phyloP scores from a whole-genome alignment of 2,329 filamentous ascomycete genomes.

The Fusarium begoniae region DNA sequence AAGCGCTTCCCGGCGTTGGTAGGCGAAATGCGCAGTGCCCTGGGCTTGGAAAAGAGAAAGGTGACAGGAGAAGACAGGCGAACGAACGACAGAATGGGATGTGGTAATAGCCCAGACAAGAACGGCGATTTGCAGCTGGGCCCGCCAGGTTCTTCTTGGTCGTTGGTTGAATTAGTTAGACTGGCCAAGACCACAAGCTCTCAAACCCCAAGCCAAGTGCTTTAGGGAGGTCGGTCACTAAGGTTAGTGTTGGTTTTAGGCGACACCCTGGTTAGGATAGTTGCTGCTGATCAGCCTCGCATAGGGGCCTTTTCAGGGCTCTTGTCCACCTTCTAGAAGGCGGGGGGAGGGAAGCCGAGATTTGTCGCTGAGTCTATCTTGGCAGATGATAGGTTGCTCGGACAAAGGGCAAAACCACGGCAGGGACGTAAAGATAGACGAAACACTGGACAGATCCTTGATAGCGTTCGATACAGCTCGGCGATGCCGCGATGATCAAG shows the following conservation, averaged over 20 bases:
- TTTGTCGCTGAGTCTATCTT: constrained; percentile 24
- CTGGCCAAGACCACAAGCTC: constrained; percentile 6
- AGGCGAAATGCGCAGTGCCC: constrained; percentile 20
- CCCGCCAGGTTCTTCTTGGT: constrained; percentile 9
- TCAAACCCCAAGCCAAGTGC: constrained; percentile 1
- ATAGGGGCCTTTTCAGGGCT: constrained; percentile 37
- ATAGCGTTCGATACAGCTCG: constrained; percentile 10
- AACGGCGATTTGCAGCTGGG: constrained; percentile 24
- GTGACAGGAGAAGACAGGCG: constrained; percentile 7
- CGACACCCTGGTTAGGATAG: constrained; percentile 38
- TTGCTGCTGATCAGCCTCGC: constrained; percentile 43
- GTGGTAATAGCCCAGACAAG: constrained; percentile 21
- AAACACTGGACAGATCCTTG: constrained; percentile 5
- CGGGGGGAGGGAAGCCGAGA: constrained; percentile 29
- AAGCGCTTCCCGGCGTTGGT: constrained; percentile 19
- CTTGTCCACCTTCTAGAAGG: constrained; percentile 40
- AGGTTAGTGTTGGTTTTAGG: constrained; percentile 33
- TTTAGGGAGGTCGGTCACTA: constrained; percentile 21
- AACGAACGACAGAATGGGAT: constrained; percentile 13
- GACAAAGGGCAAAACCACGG: constrained; percentile 19
- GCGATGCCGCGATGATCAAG: constrained; percentile 22
- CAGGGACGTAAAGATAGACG: constrained; percentile 16
- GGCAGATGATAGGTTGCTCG: constrained; percentile 19
- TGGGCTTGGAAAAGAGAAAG: constrained; percentile 8
- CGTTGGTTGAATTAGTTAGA: background rate